Conservation (phyloP, 2,329 filamentous ascomycete genomes). For the Fusarium stilboides region DNA sequence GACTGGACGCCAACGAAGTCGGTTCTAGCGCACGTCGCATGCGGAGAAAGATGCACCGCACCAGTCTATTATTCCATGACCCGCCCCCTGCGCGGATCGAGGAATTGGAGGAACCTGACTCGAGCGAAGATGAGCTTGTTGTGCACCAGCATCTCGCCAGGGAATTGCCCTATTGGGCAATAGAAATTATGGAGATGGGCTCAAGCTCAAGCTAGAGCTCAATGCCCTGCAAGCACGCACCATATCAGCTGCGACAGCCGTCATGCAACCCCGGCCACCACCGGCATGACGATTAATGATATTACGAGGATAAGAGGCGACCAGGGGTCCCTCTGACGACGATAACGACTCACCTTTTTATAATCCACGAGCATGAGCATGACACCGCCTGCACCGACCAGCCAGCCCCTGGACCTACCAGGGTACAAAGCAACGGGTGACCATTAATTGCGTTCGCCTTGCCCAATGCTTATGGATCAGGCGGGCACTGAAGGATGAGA, state of each 20-base stretch:
- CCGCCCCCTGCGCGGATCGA: constrained; percentile 67
- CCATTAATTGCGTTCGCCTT: constrained; percentile 29
- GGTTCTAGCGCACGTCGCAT: constrained; percentile 65
- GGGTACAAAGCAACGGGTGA: constrained; percentile 28
- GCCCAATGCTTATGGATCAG: constrained; percentile 16
- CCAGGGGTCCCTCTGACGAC: constrained; percentile 47
- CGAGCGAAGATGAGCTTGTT: constrained; percentile 61
- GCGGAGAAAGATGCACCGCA: constrained; percentile 63
- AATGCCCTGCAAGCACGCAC: constrained; percentile 20
- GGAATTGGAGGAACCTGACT: constrained; percentile 68
- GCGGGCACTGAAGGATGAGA: constrained; percentile 21
- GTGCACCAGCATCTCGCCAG: constrained; percentile 61
- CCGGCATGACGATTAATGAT: constrained; percentile 48
- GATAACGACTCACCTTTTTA: constrained; percentile 47
- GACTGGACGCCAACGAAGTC: constrained; percentile 59
- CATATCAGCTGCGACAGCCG: constrained; percentile 36
- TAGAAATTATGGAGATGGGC: constrained; percentile 68
- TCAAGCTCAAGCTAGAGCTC: constrained; percentile 49
- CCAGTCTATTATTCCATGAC: constrained; percentile 65
- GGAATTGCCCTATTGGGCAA: constrained; percentile 66
- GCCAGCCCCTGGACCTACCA: constrained; percentile 30
- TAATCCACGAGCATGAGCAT: constrained; percentile 41
- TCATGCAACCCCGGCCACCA: constrained; percentile 36
- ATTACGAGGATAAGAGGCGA: constrained; percentile 46
- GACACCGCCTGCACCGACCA: constrained; percentile 42